Percentiles rank a stretch among this genome's conserved stretches.
Evolutionary conservation across 129 eudicot genomes (phyloP).

Genomic region (Chrysanthemum lavandulifolium): DNA sequence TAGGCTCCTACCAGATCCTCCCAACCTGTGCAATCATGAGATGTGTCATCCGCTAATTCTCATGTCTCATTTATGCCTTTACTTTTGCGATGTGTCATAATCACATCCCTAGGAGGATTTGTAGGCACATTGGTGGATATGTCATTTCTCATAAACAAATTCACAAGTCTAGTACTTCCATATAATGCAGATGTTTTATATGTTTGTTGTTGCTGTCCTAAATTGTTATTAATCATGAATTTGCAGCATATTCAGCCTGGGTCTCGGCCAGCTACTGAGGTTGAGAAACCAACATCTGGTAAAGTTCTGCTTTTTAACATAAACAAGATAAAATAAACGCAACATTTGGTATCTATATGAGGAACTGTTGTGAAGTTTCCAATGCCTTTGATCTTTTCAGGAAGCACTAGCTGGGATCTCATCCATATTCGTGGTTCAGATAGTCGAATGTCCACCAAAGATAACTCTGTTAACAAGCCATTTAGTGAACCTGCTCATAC

Average conservation of each 20-base stretch:
- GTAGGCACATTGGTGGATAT: too few species aligned
- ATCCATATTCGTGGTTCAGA: slow-evolving; percentile 74
- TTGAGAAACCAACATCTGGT: slow-evolving; percentile 68
- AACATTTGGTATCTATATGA: neutral
- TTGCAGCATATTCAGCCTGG: slow-evolving; percentile 40
- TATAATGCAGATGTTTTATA: neutral
- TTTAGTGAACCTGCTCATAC: slow-evolving; percentile 63
- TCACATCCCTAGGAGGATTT: too few species aligned
- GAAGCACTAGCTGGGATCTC: slow-evolving; percentile 82
- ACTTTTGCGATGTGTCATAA: too few species aligned
- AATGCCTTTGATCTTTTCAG: slow-evolving; percentile 21
- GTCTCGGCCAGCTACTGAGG: slow-evolving; percentile 64
- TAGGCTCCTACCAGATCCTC: too few species aligned
- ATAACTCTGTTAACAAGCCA: slow-evolving; percentile 58
- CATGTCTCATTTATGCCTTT: too few species aligned
- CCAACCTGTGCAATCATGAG: too few species aligned
- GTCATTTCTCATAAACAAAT: too few species aligned
- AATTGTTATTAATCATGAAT: neutral
- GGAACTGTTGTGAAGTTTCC: slow-evolving; percentile 2
- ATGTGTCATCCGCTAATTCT: too few species aligned
- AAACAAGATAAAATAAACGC: slow-evolving; percentile 3
- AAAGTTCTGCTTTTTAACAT: slow-evolving; percentile 18
- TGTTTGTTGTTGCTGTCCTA: neutral
- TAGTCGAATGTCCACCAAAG: slow-evolving; percentile 62
- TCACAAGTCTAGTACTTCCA: neutral